Evolutionary conservation across 2,329 filamentous ascomycete genomes (phyloP).

Genomic region (Coleophoma cylindrospora): DNA sequence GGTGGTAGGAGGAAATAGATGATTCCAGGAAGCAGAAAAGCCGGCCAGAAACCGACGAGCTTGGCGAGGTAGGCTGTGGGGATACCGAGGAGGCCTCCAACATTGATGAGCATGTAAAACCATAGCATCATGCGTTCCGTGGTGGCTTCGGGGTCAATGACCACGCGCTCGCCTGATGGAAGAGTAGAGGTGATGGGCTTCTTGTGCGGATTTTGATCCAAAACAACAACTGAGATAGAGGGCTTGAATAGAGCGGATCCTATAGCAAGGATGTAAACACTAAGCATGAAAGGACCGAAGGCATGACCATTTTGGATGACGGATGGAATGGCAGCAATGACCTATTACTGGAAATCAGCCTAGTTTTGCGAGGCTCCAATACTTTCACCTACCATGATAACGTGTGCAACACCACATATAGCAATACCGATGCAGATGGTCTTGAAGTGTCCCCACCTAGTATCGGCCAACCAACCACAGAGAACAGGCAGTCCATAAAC

Average conservation of each 20-base stretch:
- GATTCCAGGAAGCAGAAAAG: conserved; percentile 42
- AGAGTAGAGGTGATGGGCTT: conserved; percentile 36
- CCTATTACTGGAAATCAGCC: too few relatives aligned
- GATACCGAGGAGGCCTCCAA: conserved; percentile 49
- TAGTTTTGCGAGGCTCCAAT: too few relatives aligned
- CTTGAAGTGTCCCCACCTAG: conserved; percentile 59
- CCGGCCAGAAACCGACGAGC: conserved; percentile 45
- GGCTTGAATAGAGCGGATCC: conserved; percentile 62
- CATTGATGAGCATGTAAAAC: conserved; percentile 68
- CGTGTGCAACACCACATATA: conserved; percentile 55
- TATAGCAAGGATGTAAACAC: conserved; percentile 19
- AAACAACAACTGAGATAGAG: conserved; percentile 59
- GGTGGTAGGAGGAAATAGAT: conserved; percentile 57
- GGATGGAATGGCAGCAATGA: conserved; percentile 55
- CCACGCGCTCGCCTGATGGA: conserved; percentile 51
- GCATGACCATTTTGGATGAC: conserved; percentile 55
- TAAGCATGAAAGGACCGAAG: conserved; percentile 38
- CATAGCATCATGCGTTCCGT: conserved; percentile 36
- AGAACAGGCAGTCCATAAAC: conserved; percentile 42
- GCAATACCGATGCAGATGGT: conserved; percentile 45
- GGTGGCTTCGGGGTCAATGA: conserved; percentile 54
- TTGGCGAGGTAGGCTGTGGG: conserved; percentile 36
- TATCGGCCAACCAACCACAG: conserved; percentile 54
- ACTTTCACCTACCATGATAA: conserved; percentile 44
- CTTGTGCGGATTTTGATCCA: conserved; percentile 47